These are phyloP conservation scores for Blastomyces parvus DNA, from an alignment of 2,329 filamentous ascomycete genomes.

Conservation along the genomic window DNA sequence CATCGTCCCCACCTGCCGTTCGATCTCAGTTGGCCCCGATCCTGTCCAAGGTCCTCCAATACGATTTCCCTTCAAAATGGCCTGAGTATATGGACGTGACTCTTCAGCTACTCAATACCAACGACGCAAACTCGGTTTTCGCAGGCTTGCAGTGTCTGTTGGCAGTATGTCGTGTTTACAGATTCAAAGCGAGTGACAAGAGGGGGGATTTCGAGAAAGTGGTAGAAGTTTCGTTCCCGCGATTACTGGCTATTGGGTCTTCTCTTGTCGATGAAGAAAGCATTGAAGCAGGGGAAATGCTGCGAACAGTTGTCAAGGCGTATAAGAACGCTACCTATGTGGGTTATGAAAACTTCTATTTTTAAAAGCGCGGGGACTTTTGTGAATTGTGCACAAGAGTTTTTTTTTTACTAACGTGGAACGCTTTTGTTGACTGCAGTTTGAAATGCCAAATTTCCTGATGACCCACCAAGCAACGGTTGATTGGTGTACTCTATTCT, in stretches of 20 bases:
- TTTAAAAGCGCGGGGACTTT: constrained; percentile 2
- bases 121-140: constrained; percentile 77
- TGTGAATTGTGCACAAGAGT: not conserved
- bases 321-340: constrained; percentile 99
- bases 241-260: constrained; percentile 76
- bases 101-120: constrained; percentile 74
- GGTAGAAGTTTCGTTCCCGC: constrained; percentile 80
- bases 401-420: constrained; percentile 1
- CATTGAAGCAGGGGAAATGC: constrained; percentile 91
- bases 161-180: constrained; percentile 88
- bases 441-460: constrained; percentile 72
- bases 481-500: constrained; percentile 91
- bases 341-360: constrained; percentile 11
- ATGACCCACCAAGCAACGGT: constrained; percentile 76
- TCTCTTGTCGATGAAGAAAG: constrained; percentile 84
- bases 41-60: constrained; percentile 89
- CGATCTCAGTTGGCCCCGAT: constrained; percentile 89
- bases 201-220: constrained; percentile 88
- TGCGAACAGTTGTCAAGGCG: constrained; percentile 87
- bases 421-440: constrained; percentile 41
- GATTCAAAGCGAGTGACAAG: constrained; percentile 80
- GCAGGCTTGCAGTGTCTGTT: constrained; percentile 89
- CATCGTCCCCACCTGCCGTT: constrained; percentile 66
- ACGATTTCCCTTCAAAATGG: constrained; percentile 92
- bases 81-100: constrained; percentile 91